These are phyloP conservation scores for Fusarium mangiferae DNA, from an alignment of 2,329 filamentous ascomycete species.

Conservation along the genomic window DNA sequence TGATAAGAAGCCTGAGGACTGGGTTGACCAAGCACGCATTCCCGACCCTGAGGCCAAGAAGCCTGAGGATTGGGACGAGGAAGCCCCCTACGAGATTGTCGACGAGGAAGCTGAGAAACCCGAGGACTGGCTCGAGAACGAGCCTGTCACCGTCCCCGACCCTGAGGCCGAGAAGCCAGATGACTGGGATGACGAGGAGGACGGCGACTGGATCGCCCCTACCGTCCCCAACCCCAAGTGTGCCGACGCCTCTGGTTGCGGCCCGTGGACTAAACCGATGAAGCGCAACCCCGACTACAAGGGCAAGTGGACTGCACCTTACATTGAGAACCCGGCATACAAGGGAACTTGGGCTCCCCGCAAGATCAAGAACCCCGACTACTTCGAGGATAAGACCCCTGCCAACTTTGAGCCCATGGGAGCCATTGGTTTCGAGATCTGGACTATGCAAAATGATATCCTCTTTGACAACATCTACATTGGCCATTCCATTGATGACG, in stretches of 20 bases:
- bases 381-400: constrained; percentile 96
- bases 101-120: constrained; percentile 92
- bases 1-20: constrained; percentile 93
- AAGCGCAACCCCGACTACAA: constrained; percentile 97
- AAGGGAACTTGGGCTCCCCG: constrained; percentile 94
- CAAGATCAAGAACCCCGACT: constrained; percentile 97
- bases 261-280: constrained; percentile 89
- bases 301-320: constrained; percentile 95
- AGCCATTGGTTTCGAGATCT: constrained; percentile 98
- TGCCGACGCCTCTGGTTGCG: constrained; percentile 90
- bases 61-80: constrained; percentile 99
- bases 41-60: constrained; percentile 92
- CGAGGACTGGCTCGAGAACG: constrained; percentile 94
- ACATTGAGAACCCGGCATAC: constrained; percentile 97
- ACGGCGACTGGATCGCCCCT: constrained; percentile 95
- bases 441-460: constrained; percentile 99
- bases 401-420: constrained; percentile 98
- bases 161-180: constrained; percentile 97
- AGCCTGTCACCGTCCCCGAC: constrained; percentile 84
- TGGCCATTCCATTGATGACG: constrained; percentile 94
- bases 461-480: constrained; percentile 99
- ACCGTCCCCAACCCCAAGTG: constrained; percentile 97
- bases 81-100: constrained; percentile 94
- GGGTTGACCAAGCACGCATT: constrained; percentile 95
- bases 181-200: constrained; percentile 99